Evolutionary conservation across 306 rosid genomes (phyloP).

Genomic region (Cucumis hystrix): DNA sequence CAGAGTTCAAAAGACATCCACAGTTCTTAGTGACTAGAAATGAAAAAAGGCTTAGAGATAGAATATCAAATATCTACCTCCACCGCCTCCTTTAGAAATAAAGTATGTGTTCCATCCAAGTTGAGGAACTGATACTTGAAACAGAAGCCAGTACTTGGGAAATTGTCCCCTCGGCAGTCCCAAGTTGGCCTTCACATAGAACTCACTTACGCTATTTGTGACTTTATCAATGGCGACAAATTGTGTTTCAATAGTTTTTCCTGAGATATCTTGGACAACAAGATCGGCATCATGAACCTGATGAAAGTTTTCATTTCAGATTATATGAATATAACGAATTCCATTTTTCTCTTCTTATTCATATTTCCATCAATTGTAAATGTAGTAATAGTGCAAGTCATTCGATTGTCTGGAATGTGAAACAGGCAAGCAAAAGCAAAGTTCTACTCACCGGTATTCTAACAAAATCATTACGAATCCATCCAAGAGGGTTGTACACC

Average conservation of each 20-base stretch:
- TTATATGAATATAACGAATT: background rate
- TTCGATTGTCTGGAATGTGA: background rate
- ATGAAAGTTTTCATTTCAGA: conserved; percentile 16
- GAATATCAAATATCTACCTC: conserved; percentile 22
- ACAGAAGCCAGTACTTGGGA: conserved; percentile 74
- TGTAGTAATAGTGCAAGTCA: background rate
- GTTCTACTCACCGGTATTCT: conserved; percentile 61
- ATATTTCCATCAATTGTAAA: background rate
- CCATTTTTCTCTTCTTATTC: background rate
- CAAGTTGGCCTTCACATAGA: conserved; percentile 61
- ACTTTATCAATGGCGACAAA: conserved; percentile 43
- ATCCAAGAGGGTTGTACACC: conserved; percentile 84
- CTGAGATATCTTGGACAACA: conserved; percentile 57
- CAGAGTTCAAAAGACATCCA: background rate
- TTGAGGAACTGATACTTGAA: conserved; percentile 66
- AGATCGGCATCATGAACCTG: conserved; percentile 69
- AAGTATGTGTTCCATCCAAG: conserved; percentile 89
- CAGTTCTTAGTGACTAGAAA: background rate
- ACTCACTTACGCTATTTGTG: conserved; percentile 38
- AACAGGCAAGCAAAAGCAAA: background rate
- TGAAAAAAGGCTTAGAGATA: background rate
- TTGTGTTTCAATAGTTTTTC: conserved; percentile 45
- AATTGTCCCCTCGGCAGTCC: conserved; percentile 38
- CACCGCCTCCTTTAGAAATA: conserved; percentile 34
- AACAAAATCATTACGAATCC: conserved; percentile 64